Percentiles rank a stretch among this genome's conserved stretches.
Conservation (phyloP, 192 early-diverging fungal species). For the Powellomyces hirtus region DNA sequence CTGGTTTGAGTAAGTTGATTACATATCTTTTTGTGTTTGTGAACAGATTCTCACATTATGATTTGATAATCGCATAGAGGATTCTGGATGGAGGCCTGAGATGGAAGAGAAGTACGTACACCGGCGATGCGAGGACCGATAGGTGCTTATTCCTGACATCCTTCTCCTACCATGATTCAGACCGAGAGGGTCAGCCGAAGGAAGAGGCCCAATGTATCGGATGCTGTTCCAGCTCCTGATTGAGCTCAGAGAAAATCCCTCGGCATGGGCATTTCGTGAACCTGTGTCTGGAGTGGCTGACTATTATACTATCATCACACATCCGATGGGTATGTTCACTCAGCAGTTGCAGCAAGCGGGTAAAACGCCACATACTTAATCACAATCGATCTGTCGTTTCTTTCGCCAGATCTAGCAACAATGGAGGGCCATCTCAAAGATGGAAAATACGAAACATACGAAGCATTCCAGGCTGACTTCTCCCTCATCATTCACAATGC, state of each 20-base stretch:
- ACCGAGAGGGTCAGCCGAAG: constrained; percentile 5
- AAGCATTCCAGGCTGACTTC: constrained; percentile 80
- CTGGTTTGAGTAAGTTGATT: constrained; percentile 79
- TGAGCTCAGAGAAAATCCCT: constrained; percentile 56
- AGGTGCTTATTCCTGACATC: not conserved
- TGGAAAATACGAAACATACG: constrained; percentile 78
- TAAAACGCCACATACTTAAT: not conserved
- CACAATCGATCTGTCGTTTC: not conserved
- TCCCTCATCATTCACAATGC: constrained; percentile 94
- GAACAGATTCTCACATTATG: not conserved
- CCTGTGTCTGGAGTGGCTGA: constrained; percentile 93
- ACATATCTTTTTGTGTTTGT: no score
- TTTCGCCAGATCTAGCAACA: constrained; percentile 69
- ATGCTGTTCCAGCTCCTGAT: constrained; percentile 20
- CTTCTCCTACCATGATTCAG: not conserved
- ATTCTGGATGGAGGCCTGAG: constrained; percentile 92
- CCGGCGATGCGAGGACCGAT: not conserved
- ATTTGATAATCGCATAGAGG: constrained; percentile 44
- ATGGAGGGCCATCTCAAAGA: constrained; percentile 80
- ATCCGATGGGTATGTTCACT: constrained; percentile 82
- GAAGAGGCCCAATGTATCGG: constrained; percentile 1
- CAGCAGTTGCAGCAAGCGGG: not conserved
- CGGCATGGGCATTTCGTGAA: constrained; percentile 91
- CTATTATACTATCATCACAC: constrained; percentile 93
- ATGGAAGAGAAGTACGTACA: constrained; percentile 58